Conservation (phyloP, 1,284 basidiomycete species). For the Chondrostereum purpureum region DNA sequence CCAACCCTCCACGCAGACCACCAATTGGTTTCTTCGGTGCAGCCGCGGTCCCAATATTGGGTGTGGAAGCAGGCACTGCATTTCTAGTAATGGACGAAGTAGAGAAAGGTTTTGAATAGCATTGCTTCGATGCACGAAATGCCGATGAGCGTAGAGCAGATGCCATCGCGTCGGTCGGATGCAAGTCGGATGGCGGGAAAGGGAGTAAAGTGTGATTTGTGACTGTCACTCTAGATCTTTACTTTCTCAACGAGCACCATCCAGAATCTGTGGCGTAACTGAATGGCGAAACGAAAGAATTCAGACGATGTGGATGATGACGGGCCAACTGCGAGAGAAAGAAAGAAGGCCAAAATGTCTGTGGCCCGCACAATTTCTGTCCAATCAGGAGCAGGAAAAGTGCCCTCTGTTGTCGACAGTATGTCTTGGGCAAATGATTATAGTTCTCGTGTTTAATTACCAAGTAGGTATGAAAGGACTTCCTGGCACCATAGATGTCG, state of each 20-base stretch:
- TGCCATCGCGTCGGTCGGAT: background rate
- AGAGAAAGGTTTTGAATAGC: slow-evolving; percentile 13
- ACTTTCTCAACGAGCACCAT: background rate
- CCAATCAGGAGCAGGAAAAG: slow-evolving; percentile 35
- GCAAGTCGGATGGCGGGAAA: background rate
- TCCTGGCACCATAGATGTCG: slow-evolving; percentile 76
- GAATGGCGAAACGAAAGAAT: slow-evolving; percentile 12
- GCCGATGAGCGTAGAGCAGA: background rate
- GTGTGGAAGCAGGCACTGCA: slow-evolving; percentile 33
- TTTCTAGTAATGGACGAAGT: slow-evolving; percentile 37
- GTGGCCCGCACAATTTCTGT: slow-evolving; percentile 63
- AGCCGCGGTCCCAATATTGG: slow-evolving; percentile 51
- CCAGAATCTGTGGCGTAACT: background rate
- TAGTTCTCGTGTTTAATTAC: background rate
- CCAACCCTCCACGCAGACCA: slow-evolving; percentile 80
- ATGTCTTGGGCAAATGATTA: slow-evolving; percentile 14
- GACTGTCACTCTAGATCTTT: background rate
- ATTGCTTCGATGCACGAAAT: background rate
- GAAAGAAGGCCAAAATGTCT: slow-evolving; percentile 62
- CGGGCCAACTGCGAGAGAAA: slow-evolving; percentile 43
- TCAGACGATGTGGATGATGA: slow-evolving; percentile 24
- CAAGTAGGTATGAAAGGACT: slow-evolving; percentile 48
- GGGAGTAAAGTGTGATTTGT: background rate
- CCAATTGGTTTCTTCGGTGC: slow-evolving; percentile 75
- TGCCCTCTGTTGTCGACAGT: slow-evolving; percentile 31